Percentiles rank a stretch among this genome's conserved stretches.
Conservation (phyloP, 495 filamentous ascomycete species). For the Lentithecium fluviatile region DNA sequence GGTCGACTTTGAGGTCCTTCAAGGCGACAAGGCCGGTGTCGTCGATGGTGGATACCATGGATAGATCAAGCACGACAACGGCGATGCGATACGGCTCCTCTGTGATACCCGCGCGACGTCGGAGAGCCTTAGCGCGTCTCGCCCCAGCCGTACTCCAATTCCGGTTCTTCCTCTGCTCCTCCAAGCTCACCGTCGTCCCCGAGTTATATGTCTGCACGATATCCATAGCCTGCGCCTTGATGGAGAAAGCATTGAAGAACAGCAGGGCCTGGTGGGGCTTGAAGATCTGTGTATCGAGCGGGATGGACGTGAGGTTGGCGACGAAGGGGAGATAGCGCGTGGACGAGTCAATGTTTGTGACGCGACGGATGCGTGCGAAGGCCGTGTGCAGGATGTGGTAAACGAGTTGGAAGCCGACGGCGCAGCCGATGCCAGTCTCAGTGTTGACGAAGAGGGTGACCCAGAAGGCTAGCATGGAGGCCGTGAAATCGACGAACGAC, state of each 20-base stretch:
- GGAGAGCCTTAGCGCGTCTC: conserved; percentile 39
- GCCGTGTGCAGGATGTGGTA: conserved; percentile 46
- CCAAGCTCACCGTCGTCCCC: conserved; percentile 33
- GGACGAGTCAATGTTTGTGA: conserved; percentile 24
- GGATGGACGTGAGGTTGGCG: neutral
- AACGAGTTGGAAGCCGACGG: conserved; percentile 51
- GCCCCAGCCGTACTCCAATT: conserved; percentile 50
- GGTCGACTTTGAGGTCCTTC: conserved; percentile 27
- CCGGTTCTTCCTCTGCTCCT: conserved; percentile 42
- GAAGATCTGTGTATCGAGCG: conserved; percentile 16
- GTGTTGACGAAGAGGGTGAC: conserved; percentile 84
- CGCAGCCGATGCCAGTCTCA: conserved; percentile 88
- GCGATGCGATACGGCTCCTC: conserved; percentile 22
- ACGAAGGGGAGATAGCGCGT: neutral
- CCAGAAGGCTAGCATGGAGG: conserved; percentile 90
- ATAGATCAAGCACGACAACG: conserved; percentile 36
- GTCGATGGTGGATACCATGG: conserved; percentile 32
- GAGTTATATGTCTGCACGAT: conserved; percentile 44
- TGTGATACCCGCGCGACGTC: conserved; percentile 21
- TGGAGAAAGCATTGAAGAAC: conserved; percentile 47
- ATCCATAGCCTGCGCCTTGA: conserved; percentile 46
- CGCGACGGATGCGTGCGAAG: conserved; percentile 47
- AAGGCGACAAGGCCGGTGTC: conserved; percentile 28
- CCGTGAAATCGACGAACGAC: conserved; percentile 80
- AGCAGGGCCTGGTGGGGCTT: conserved; percentile 1